Conservation (phyloP, 202 grass and related monocot species). For the Cymbopogon flexuosus region DNA sequence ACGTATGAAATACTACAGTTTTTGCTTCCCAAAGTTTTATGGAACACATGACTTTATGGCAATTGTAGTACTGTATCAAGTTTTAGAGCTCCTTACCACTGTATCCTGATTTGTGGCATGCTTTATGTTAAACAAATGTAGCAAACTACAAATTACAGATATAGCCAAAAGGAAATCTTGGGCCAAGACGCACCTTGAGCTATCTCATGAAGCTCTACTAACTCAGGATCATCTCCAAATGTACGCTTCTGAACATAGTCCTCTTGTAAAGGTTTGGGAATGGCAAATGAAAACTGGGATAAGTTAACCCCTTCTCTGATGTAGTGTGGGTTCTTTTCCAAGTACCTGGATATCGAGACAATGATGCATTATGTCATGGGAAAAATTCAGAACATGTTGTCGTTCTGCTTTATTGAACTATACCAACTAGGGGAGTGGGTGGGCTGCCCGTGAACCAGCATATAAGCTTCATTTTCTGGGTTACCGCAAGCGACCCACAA, state of each 20-base stretch:
- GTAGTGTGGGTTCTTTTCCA: constrained; percentile 56
- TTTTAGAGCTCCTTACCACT: neutral
- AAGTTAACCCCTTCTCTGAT: constrained; percentile 57
- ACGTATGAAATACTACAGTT: neutral
- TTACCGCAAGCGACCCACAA: neutral
- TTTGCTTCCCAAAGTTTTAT: neutral
- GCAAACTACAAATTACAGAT: neutral
- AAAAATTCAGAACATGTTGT: constrained; percentile 14
- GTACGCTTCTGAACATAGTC: constrained; percentile 47
- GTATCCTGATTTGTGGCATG: constrained; percentile 9
- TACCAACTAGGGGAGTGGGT: neutral
- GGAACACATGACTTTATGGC: neutral
- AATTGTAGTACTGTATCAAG: neutral
- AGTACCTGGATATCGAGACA: constrained; percentile 59
- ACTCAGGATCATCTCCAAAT: constrained; percentile 22
- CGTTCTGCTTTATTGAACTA: neutral
- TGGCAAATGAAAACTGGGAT: constrained; percentile 74
- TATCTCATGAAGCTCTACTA: constrained; percentile 27
- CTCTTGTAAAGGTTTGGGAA: constrained; percentile 65
- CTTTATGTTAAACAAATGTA: neutral
- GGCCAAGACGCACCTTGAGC: constrained; percentile 40
- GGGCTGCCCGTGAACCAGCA: neutral
- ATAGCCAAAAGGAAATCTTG: neutral
- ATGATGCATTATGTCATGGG: constrained; percentile 9
- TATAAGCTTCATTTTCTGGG: neutral